phyloP scores from a whole-genome alignment of 1,284 basidiomycete genomes.

The Tilletia setariae region DNA sequence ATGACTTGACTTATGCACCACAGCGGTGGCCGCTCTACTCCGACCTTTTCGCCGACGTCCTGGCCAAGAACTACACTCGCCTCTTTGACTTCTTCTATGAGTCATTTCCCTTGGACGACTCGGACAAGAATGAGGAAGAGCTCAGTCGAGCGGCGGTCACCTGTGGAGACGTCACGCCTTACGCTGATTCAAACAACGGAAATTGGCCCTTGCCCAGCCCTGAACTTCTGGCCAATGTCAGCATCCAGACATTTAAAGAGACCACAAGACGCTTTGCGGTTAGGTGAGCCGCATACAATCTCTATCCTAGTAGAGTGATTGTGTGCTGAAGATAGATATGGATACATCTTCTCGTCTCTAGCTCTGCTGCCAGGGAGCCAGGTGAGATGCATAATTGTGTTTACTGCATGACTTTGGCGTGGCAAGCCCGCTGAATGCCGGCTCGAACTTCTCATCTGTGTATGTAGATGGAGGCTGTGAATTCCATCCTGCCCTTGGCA shows the following conservation, averaged over 20 bases:
- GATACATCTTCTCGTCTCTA: not conserved
- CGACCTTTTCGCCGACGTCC: constrained; percentile 26
- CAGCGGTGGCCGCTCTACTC: not conserved
- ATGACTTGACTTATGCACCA: not conserved
- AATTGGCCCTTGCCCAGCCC: constrained; percentile 1
- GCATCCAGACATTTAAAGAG: not conserved
- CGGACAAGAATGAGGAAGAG: constrained; percentile 18
- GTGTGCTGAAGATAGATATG: not conserved
- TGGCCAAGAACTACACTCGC: constrained; percentile 38
- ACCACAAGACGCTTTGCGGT: not conserved
- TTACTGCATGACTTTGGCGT: not conserved
- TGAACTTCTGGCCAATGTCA: not conserved
- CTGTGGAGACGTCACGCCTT: constrained; percentile 25
- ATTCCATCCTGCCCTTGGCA: constrained; percentile 10
- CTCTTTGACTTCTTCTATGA: constrained; percentile 17
- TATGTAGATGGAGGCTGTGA: constrained; percentile 2
- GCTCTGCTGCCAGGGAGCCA: not conserved
- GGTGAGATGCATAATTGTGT: not conserved
- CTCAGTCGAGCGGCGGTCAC: constrained; percentile 26
- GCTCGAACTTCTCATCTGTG: not conserved
- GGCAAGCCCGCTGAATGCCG: not conserved
- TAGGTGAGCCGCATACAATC: not conserved
- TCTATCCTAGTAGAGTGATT: too few relatives aligned
- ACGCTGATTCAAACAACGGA: not conserved
- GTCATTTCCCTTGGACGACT: not conserved